Percentiles rank a stretch among this genome's conserved stretches.
Evolutionary conservation across 192 early-diverging fungal species (phyloP).

Genomic region (Piromyces sp.): DNA sequence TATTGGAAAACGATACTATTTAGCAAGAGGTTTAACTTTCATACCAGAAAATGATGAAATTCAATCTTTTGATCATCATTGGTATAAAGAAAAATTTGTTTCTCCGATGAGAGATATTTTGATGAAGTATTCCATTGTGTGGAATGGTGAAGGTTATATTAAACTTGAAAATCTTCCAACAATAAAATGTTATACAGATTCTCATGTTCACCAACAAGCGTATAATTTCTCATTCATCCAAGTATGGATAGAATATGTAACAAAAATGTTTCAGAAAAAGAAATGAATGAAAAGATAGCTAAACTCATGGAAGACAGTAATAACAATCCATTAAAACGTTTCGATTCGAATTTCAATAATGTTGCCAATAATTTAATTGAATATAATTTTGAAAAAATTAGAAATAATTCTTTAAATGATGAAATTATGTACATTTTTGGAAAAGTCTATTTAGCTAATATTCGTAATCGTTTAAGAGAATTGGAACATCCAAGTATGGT

Average conservation of each 20-base stretch:
- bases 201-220: no score
- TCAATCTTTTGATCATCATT: background rate
- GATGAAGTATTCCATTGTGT: background rate
- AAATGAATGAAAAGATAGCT: background rate
- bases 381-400: background rate
- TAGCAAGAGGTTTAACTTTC: no score
- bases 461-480: background rate
- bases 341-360: background rate
- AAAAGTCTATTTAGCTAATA: background rate
- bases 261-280: background rate
- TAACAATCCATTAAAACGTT: background rate
- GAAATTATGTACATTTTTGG: background rate
- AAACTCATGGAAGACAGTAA: background rate
- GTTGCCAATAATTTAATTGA: background rate
- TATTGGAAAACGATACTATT: no score
- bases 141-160: background rate
- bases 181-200: no score
- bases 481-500: background rate
- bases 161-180: background rate
- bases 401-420: background rate
- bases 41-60: background rate
- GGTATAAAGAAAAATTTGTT: background rate
- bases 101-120: background rate
- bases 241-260: background rate
- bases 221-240: background rate